Evolutionary conservation across 768 basidiomycete species (phyloP).

Genomic region (Mycena metata): DNA sequence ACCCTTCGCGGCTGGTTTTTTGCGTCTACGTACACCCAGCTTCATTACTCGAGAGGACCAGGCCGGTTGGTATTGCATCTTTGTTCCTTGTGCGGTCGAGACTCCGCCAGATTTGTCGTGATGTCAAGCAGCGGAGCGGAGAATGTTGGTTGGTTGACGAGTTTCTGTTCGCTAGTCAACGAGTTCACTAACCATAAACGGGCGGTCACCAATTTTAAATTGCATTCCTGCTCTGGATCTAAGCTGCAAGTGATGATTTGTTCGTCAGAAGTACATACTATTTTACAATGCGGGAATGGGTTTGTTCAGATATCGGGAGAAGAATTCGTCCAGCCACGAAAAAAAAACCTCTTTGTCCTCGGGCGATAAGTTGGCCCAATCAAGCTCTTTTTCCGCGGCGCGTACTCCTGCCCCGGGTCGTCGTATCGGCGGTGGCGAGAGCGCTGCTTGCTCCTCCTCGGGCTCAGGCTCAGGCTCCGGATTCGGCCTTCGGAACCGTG

Average conservation of each 20-base stretch:
- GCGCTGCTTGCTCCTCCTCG: background rate
- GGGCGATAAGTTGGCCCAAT: conserved; percentile 77
- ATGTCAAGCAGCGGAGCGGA: background rate
- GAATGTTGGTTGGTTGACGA: no score
- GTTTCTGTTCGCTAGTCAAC: no score
- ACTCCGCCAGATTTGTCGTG: background rate
- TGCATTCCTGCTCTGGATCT: no score
- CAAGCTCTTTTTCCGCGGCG: conserved; percentile 53
- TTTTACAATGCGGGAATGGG: conserved; percentile 24
- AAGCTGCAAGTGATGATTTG: no score
- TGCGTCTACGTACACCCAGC: conserved; percentile 15
- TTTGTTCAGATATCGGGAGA: conserved; percentile 59
- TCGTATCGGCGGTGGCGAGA: conserved; percentile 28
- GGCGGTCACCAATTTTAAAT: no score
- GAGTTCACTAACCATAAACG: no score
- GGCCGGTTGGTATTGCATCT: conserved; percentile 31
- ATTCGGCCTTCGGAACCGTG: conserved; percentile 28
- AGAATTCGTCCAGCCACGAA: conserved; percentile 86
- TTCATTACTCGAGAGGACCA: conserved; percentile 42
- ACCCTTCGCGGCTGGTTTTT: conserved; percentile 1
- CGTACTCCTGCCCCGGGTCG: conserved; percentile 12
- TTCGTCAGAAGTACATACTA: background rate
- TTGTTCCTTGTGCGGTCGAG: background rate
- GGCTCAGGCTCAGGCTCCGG: conserved; percentile 34
- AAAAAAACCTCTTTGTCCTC: conserved; percentile 83